Percentiles rank a stretch among this genome's conserved stretches.
These are phyloP conservation scores for Brassica hybrid DNA, from an alignment of 441 rosid species.

Conservation along the genomic window DNA sequence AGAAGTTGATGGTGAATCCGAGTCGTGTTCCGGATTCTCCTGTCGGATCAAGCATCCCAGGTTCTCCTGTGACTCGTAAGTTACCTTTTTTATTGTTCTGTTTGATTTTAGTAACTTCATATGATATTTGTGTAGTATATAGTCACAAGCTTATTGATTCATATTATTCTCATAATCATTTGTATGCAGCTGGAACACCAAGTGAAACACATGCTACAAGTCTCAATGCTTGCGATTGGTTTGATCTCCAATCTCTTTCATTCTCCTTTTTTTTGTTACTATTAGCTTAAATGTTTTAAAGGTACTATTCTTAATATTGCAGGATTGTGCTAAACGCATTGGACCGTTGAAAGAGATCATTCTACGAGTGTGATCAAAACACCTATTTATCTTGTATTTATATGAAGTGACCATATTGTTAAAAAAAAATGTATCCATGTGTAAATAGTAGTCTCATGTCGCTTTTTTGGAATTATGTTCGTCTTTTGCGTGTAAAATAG, in stretches of 20 bases:
- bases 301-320: constrained; percentile 8
- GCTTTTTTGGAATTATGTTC: not conserved
- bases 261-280: not conserved
- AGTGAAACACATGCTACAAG: constrained; percentile 31
- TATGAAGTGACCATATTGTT: not conserved
- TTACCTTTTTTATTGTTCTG: not conserved
- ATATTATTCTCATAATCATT: not conserved
- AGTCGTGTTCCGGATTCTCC: constrained; percentile 50
- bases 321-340: constrained; percentile 42
- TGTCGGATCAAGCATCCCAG: constrained; percentile 47
- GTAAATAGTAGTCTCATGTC: not conserved
- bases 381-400: not conserved
- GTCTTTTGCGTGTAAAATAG: not conserved
- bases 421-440: not conserved
- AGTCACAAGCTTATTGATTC: constrained; percentile 7
- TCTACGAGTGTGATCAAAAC: not conserved
- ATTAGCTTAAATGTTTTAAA: not conserved
- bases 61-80: constrained; percentile 68
- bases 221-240: constrained; percentile 42
- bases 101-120: too few relatives aligned
- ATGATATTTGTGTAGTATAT: too few relatives aligned
- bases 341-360: constrained; percentile 30
- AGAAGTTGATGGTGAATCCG: constrained; percentile 40
- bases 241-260: not conserved
- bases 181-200: constrained; percentile 35